Conservation (phyloP, 2,329 filamentous ascomycete genomes). For the Sporothrix euskadiensis region DNA sequence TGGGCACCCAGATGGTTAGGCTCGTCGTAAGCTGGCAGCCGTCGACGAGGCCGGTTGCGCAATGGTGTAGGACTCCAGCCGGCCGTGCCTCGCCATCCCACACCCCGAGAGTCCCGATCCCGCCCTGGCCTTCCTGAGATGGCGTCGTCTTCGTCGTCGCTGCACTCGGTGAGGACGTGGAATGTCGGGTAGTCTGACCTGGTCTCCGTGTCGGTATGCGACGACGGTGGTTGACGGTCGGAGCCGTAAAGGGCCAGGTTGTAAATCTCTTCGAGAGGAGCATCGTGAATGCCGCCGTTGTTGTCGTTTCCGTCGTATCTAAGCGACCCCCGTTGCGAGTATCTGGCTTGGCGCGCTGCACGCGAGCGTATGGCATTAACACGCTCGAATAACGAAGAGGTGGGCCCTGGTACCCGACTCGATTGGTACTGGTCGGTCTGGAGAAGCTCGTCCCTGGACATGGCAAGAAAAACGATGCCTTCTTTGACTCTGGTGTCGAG, state of each 20-base stretch:
- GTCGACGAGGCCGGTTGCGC: slow-evolving; percentile 19
- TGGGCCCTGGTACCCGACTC: not conserved
- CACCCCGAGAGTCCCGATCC: not conserved
- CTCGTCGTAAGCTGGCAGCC: slow-evolving; percentile 18
- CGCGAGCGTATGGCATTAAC: not conserved
- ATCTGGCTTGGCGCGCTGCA: not conserved
- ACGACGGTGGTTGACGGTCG: slow-evolving; percentile 35
- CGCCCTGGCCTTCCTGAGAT: slow-evolving; percentile 28
- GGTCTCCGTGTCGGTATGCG: slow-evolving; percentile 56
- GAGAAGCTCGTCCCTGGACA: slow-evolving; percentile 74
- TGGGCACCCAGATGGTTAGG: slow-evolving; percentile 5
- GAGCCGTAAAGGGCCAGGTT: slow-evolving; percentile 33
- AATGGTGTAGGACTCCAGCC: slow-evolving; percentile 30
- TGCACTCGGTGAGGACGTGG: slow-evolving; percentile 60
- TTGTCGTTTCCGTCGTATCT: slow-evolving; percentile 10
- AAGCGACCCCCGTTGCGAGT: not conserved
- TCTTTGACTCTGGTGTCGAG: slow-evolving; percentile 67
- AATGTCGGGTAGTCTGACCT: slow-evolving; percentile 48
- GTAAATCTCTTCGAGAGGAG: slow-evolving; percentile 39
- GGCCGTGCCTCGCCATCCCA: not conserved
- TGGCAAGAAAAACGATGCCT: slow-evolving; percentile 88
- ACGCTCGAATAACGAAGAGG: slow-evolving; percentile 9
- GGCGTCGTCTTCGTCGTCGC: slow-evolving; percentile 57
- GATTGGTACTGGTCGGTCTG: slow-evolving; percentile 71
- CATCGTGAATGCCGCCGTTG: slow-evolving; percentile 34